Conservation (phyloP, 768 basidiomycete species). For the Collybiopsis luxurians region DNA sequence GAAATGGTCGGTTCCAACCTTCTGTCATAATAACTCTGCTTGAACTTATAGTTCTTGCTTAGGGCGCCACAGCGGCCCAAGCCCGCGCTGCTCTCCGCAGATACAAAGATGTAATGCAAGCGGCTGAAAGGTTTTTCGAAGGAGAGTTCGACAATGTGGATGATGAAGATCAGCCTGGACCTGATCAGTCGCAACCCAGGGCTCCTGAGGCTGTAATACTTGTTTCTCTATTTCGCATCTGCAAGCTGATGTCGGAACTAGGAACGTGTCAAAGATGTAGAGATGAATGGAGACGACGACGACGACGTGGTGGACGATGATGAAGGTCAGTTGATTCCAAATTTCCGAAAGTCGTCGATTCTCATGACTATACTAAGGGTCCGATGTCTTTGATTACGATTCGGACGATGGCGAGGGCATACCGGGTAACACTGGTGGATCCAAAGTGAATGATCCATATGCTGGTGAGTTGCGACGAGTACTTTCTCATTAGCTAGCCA, state of each 20-base stretch:
- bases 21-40: constrained; percentile 1
- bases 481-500: neutral
- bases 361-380: neutral
- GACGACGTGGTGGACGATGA: constrained; percentile 44
- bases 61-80: constrained; percentile 84
- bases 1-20: constrained; percentile 43
- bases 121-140: constrained; percentile 82
- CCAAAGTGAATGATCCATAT: constrained; percentile 80
- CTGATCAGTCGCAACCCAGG: neutral
- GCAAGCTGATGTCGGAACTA: constrained; percentile 21
- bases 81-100: constrained; percentile 80
- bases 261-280: constrained; percentile 28
- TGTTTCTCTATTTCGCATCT: neutral
- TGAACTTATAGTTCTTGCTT: constrained; percentile 8
- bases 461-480: constrained; percentile 48
- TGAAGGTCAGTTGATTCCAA: constrained; percentile 32
- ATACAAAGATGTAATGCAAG: constrained; percentile 89
- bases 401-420: constrained; percentile 60
- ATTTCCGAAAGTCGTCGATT: neutral
- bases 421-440: constrained; percentile 33
- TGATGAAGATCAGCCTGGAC: neutral
- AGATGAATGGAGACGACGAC: constrained; percentile 15
- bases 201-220: neutral
- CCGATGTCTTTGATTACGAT: constrained; percentile 75
- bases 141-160: constrained; percentile 77